phyloP scores from a whole-genome alignment of 2,329 filamentous ascomycete genomes.

The Sclerotinia nivalis region DNA sequence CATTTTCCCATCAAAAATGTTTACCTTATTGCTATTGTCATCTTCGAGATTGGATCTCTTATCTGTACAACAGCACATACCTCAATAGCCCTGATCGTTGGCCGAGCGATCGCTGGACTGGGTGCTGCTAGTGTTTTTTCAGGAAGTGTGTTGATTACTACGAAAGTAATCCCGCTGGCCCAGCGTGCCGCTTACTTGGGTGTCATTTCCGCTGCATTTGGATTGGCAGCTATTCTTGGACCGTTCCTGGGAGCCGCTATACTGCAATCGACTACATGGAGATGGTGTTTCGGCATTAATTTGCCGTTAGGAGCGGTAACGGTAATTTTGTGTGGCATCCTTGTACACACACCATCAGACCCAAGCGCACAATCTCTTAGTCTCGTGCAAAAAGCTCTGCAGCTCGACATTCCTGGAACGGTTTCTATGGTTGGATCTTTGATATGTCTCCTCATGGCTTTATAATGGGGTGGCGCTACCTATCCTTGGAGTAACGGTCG shows the following conservation, averaged over 20 bases:
- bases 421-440: slow-evolving; percentile 17
- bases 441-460: slow-evolving; percentile 40
- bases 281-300: slow-evolving; percentile 20
- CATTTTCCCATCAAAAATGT: slow-evolving; percentile 13
- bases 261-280: slow-evolving; percentile 6
- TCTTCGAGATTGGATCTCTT: slow-evolving; percentile 13
- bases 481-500: slow-evolving; percentile 29
- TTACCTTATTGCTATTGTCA: slow-evolving; percentile 5
- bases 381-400: slow-evolving; percentile 4
- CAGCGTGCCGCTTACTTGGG: slow-evolving; percentile 15
- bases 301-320: slow-evolving; percentile 10
- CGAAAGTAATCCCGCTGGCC: slow-evolving; percentile 10
- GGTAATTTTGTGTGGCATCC: background rate
- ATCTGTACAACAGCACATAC: slow-evolving; percentile 2
- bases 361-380: background rate
- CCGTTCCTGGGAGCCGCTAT: slow-evolving; percentile 21
- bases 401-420: slow-evolving; percentile 14
- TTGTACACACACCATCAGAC: slow-evolving; percentile 13
- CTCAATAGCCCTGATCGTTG: slow-evolving; percentile 7
- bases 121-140: slow-evolving; percentile 9
- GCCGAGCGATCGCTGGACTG: slow-evolving; percentile 13
- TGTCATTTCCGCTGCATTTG: slow-evolving; percentile 15
- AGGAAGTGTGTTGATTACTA: slow-evolving; percentile 2
- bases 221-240: slow-evolving; percentile 9
- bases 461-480: slow-evolving; percentile 45